A percentile compares a stretch with the other conserved stretches of the same genome.
Evolutionary conservation across 1,284 basidiomycete genomes (phyloP).

Genomic region (Porodaedalea pini): DNA sequence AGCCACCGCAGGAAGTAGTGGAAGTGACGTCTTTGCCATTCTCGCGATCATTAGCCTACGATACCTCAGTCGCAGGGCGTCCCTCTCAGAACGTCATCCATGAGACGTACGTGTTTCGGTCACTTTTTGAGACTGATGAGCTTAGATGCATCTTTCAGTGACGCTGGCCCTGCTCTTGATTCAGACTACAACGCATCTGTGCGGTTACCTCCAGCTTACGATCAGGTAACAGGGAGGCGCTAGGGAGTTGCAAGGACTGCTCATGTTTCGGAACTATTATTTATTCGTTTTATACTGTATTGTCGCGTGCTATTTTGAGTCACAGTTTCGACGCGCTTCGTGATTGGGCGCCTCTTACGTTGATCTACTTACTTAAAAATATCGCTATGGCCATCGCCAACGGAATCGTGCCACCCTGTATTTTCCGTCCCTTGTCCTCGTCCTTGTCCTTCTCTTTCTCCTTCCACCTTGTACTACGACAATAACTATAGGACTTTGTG

Average conservation of each 20-base stretch:
- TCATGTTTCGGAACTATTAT: not conserved
- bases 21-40: not conserved
- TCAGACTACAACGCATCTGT: not conserved
- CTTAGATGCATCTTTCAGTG: not conserved
- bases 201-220: not conserved
- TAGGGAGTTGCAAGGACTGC: too few relatives aligned
- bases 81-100: not conserved
- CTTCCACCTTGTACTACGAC: not conserved
- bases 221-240: not conserved
- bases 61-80: not conserved
- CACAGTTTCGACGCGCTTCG: too few relatives aligned
- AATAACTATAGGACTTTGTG: conserved; percentile 1
- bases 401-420: conserved; percentile 1
- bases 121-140: not conserved
- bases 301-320: not conserved
- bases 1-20: not conserved
- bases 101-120: not conserved
- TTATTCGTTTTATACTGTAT: not conserved
- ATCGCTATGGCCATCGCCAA: not conserved
- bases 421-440: not conserved
- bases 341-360: too few relatives aligned
- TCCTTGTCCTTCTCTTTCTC: not conserved
- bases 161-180: not conserved
- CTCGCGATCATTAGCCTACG: not conserved
- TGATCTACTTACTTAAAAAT: not conserved